A percentile compares a stretch with the other conserved stretches of the same genome.
phyloP scores from a whole-genome alignment of 495 filamentous ascomycete species.

The Penicillium atrosanguineum region DNA sequence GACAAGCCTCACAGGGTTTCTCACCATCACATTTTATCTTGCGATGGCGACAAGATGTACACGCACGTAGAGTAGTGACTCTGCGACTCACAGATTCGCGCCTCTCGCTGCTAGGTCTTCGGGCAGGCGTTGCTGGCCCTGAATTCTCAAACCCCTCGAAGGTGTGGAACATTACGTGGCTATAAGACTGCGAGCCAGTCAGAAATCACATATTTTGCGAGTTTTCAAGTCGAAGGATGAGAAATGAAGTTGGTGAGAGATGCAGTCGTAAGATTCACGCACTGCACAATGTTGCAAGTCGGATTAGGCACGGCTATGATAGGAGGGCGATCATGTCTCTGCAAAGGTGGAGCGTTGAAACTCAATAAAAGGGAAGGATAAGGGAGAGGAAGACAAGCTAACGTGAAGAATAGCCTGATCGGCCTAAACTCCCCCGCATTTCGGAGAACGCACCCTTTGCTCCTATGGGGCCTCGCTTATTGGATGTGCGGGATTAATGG shows the following conservation, averaged over 20 bases:
- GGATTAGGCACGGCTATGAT: neutral
- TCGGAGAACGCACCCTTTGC: slow-evolving; percentile 1
- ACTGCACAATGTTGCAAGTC: neutral
- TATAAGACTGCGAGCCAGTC: slow-evolving; percentile 1
- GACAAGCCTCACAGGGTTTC: slow-evolving; percentile 46
- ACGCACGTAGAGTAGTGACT: slow-evolving; percentile 42
- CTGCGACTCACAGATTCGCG: slow-evolving; percentile 38
- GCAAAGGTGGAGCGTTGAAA: neutral
- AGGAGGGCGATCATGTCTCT: neutral
- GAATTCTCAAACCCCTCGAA: slow-evolving; percentile 44
- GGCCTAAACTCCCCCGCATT: slow-evolving; percentile 26
- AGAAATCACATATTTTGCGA: slow-evolving; percentile 16
- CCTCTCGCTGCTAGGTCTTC: slow-evolving; percentile 28
- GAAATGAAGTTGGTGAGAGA: neutral
- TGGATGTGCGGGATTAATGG: slow-evolving; percentile 11
- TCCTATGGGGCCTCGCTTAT: slow-evolving; percentile 11
- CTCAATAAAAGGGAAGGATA: neutral
- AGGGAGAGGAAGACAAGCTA: slow-evolving; percentile 7
- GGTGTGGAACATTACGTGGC: slow-evolving; percentile 39
- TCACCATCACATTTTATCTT: slow-evolving; percentile 51
- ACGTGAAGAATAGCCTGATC: slow-evolving; percentile 17
- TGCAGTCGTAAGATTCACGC: slow-evolving; percentile 9
- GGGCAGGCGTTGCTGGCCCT: slow-evolving; percentile 22
- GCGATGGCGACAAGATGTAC: slow-evolving; percentile 46
- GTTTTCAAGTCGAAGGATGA: neutral